A percentile compares a stretch with the other conserved stretches of the same genome.
Conservation (phyloP, 116 monocot species). For the Dioscorea cayenensis region DNA sequence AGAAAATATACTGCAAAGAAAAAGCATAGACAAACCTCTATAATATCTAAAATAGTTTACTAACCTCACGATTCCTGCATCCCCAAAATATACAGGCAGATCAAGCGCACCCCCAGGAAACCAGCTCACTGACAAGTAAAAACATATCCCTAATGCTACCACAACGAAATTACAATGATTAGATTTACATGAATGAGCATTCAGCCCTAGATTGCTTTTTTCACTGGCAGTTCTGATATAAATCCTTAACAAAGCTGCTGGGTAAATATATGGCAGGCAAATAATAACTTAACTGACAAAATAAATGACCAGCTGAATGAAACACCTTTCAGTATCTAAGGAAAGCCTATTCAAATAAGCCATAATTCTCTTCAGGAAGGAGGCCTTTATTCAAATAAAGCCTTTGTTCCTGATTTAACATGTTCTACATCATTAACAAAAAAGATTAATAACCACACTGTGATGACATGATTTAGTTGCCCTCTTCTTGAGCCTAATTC, state of each 20-base stretch:
- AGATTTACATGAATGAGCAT: neutral
- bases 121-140: slow-evolving; percentile 67
- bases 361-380: no score
- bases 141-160: neutral
- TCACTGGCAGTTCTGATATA: neutral
- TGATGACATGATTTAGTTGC: no score
- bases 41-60: slow-evolving; percentile 7
- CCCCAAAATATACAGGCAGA: slow-evolving; percentile 95
- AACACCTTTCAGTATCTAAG: no score
- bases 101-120: slow-evolving; percentile 91
- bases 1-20: neutral
- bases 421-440: no score
- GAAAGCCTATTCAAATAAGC: no score
- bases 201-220: neutral
- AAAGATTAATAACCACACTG: no score
- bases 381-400: no score
- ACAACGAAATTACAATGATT: neutral
- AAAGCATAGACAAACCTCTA: neutral
- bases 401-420: no score
- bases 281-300: no score
- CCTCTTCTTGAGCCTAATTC: no score
- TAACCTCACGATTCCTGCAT: slow-evolving; percentile 98
- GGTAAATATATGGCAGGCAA: neutral
- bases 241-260: neutral
- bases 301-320: no score